phyloP scores from a whole-genome alignment of 169 alveolate species.

The Babesia ovis region DNA sequence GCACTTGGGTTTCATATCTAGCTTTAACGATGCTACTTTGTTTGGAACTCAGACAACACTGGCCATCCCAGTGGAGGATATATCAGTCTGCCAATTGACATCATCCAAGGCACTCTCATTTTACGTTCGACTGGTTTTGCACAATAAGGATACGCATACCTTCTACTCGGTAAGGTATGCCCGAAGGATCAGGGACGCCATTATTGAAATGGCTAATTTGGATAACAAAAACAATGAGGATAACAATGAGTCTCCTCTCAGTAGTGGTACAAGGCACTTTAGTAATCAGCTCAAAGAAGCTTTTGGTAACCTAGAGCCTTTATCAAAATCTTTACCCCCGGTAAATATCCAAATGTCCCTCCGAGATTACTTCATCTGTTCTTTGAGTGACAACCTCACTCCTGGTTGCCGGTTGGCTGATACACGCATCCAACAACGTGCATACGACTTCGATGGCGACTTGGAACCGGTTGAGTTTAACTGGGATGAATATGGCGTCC shows the following conservation, averaged over 20 bases:
- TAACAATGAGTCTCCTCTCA: not conserved
- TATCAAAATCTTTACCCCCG: constrained; percentile 1
- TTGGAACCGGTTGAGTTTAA: constrained; percentile 44
- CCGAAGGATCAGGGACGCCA: constrained; percentile 21
- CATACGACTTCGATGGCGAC: constrained; percentile 39
- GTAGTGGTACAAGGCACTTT: not conserved
- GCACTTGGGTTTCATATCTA: constrained; percentile 55
- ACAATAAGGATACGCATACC: constrained; percentile 9
- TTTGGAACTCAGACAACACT: constrained; percentile 45
- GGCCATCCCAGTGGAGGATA: constrained; percentile 28
- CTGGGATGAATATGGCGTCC: constrained; percentile 33
- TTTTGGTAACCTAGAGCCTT: constrained; percentile 36
- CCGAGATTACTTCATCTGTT: not conserved
- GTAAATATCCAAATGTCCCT: constrained; percentile 1
- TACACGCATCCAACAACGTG: constrained; percentile 24
- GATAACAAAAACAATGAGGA: not conserved
- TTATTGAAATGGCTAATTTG: not conserved
- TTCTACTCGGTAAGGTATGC: constrained; percentile 28
- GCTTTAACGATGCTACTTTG: constrained; percentile 41
- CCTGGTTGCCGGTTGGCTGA: constrained; percentile 25
- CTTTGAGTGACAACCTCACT: constrained; percentile 6
- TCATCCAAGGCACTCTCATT: constrained; percentile 15
- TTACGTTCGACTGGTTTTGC: constrained; percentile 14
- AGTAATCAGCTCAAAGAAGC: not conserved
- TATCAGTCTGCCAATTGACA: constrained; percentile 2